These are phyloP conservation scores for Spirogloea muscicola DNA, from an alignment of 139 green algal genomes.

Conservation along the genomic window DNA sequence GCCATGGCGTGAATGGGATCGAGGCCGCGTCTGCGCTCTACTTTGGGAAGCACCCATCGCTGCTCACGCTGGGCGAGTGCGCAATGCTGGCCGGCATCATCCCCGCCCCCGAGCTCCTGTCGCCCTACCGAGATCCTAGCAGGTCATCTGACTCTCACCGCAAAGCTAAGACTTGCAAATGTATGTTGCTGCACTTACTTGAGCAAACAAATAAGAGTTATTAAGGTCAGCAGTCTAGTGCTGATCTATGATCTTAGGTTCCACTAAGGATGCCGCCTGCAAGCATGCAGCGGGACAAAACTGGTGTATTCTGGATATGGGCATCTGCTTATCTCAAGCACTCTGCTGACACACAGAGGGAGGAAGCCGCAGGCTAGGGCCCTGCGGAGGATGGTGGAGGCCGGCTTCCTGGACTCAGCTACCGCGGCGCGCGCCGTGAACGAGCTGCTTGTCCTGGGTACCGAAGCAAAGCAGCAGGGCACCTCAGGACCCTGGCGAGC, in stretches of 20 bases:
- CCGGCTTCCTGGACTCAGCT: slow-evolving; percentile 37
- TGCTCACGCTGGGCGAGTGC: slow-evolving; percentile 56
- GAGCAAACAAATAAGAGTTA: too few species aligned
- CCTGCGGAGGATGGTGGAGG: slow-evolving; percentile 50
- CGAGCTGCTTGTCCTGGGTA: slow-evolving; percentile 28
- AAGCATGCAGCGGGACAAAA: too few species aligned
- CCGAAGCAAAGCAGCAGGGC: slow-evolving; percentile 25
- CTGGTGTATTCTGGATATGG: too few species aligned
- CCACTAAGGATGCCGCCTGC: too few species aligned
- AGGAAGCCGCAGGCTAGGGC: slow-evolving; percentile 38
- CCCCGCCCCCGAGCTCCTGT: slow-evolving; percentile 58
- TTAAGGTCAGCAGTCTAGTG: too few species aligned
- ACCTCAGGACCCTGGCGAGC: slow-evolving; percentile 51
- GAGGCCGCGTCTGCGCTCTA: slow-evolving; percentile 53
- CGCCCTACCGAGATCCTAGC: slow-evolving; percentile 51
- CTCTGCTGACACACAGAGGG: slow-evolving; percentile 21
- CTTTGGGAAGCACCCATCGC: slow-evolving; percentile 58
- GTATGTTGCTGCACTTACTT: too few species aligned
- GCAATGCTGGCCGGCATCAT: slow-evolving; percentile 57
- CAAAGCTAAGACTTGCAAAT: too few species aligned
- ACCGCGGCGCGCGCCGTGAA: slow-evolving; percentile 14
- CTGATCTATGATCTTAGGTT: too few species aligned
- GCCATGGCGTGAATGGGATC: slow-evolving; percentile 58
- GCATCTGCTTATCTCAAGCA: too few species aligned
- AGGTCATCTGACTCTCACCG: too few species aligned